These are phyloP conservation scores for Neofusicoccum umdonicola DNA, from an alignment of 2,329 filamentous ascomycete genomes.

Conservation along the genomic window DNA sequence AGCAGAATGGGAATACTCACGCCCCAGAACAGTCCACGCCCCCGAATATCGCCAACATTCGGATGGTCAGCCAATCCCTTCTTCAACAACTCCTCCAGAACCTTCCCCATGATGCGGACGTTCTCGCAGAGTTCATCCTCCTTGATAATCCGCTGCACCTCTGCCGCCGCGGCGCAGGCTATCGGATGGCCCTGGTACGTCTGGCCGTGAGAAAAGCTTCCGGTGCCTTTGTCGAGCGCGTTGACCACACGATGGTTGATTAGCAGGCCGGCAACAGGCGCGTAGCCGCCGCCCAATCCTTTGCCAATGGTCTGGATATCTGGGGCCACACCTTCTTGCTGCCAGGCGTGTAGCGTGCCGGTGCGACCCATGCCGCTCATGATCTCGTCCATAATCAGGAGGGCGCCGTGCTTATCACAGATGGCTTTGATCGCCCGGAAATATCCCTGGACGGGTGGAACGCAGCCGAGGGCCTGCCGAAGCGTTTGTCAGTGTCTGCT, in stretches of 20 bases:
- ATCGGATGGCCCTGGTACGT: slow-evolving; percentile 60
- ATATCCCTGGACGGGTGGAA: slow-evolving; percentile 66
- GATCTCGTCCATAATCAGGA: slow-evolving; percentile 77
- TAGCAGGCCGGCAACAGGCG: slow-evolving; percentile 60
- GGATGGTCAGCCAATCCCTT: slow-evolving; percentile 44
- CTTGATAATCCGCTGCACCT: slow-evolving; percentile 59
- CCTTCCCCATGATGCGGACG: slow-evolving; percentile 53
- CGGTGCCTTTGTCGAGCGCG: slow-evolving; percentile 44
- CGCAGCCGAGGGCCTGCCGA: slow-evolving; percentile 64
- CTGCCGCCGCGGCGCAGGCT: slow-evolving; percentile 60
- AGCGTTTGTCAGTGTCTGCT: background rate
- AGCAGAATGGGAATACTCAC: slow-evolving; percentile 37
- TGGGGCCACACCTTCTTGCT: slow-evolving; percentile 57
- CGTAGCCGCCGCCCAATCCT: slow-evolving; percentile 63
- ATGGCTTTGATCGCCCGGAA: slow-evolving; percentile 65
- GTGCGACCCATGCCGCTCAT: slow-evolving; percentile 67
- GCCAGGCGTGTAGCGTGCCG: slow-evolving; percentile 61
- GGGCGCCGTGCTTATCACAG: slow-evolving; percentile 68
- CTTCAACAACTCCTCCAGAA: slow-evolving; percentile 47
- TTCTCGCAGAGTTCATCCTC: slow-evolving; percentile 60
- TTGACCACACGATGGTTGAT: slow-evolving; percentile 53
- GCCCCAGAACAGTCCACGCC: slow-evolving; percentile 58
- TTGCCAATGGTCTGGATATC: slow-evolving; percentile 69
- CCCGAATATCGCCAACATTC: slow-evolving; percentile 61
- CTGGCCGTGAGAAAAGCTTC: slow-evolving; percentile 58